Evolutionary conservation across 257 asterid species (phyloP), one percentile per base, ranked within the genome.

Genomic region (Solanum chmielewskii): DNA sequence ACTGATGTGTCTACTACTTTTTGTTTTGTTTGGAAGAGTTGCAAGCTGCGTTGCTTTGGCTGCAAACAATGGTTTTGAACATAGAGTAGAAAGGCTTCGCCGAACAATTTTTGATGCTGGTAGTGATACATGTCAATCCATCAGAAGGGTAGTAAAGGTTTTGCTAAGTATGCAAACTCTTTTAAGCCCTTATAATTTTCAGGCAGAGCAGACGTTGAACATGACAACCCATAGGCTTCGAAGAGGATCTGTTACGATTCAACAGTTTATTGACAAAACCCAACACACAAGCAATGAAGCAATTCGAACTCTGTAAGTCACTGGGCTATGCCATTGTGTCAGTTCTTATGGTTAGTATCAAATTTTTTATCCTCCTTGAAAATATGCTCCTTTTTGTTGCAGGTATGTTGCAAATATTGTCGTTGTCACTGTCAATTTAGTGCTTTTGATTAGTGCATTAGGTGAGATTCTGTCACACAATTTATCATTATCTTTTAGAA

Each of bases 331-430:
- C 20, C 35, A n/a, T 70, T 47, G 8, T 37, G 16, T 15, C 12
- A 37, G 15, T 35, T 41, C 20, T 23, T 41, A 71, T 25, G 9
- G 18, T 64, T 6, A 4, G 6, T 68, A 13, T 56, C 31, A 31
- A 25, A 25, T 45, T 33, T 6, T 6, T 49, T 69, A 44, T 35
- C 83, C 80, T 86, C 64, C 42, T 12, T 83, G 35, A 41, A 35
- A 15, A 81, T 44, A 10, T 45, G 11, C 9, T 44, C 23, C 25
- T 16, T 42, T 41, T 80, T 29, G 59, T 68, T 41, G 77, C 86
- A 92, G 96, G 89, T 89, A 91, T 81, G 35, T 87, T 81, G 86
- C 89, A 75, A 93, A 91, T 89, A 89, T 93, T 84, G 92, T 87
- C 66, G 87, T 90, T 4, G 90, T 87, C 75, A 90, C 88, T 27